A percentile compares a stretch with the other conserved stretches of the same genome.
Evolutionary conservation across 2,329 filamentous ascomycete species (phyloP).

Genomic region (Diplodia scrobiculata): DNA sequence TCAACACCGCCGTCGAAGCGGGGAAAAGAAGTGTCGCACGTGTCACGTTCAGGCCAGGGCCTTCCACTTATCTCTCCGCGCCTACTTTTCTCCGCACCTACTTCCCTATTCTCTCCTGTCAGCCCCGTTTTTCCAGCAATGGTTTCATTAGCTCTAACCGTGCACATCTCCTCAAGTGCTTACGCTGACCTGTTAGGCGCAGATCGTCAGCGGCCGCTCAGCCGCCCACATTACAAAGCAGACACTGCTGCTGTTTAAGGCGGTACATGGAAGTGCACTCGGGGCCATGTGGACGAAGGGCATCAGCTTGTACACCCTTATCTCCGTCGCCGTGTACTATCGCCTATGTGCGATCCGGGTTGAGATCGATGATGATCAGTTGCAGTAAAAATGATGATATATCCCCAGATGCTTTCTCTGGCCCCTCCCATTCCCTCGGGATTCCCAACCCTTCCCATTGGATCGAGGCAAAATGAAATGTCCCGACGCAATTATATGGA

Average conservation of each 20-base stretch:
- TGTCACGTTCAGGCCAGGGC: background rate
- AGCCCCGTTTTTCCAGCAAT: slow-evolving; percentile 4
- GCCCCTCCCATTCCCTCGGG: background rate
- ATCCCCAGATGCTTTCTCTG: background rate
- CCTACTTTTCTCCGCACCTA: slow-evolving; percentile 15
- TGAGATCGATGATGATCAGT: background rate
- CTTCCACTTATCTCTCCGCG: background rate
- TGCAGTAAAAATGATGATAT: background rate
- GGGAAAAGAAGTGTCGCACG: background rate
- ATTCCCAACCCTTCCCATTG: background rate
- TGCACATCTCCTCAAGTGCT: slow-evolving; percentile 10
- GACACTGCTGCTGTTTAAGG: background rate
- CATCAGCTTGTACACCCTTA: background rate
- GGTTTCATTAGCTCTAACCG: background rate
- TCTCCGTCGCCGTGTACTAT: background rate
- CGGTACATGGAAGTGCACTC: background rate
- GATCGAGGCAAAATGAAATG: background rate
- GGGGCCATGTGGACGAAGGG: background rate
- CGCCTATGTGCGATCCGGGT: too few relatives aligned
- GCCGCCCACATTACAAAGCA: background rate
- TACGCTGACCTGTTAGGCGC: slow-evolving; percentile 7
- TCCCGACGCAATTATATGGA: background rate
- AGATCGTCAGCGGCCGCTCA: background rate
- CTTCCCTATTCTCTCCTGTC: slow-evolving; percentile 5
- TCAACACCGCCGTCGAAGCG: background rate